Conservation (phyloP, 495 filamentous ascomycete genomes). For the Hypoxylon fragiforme region DNA sequence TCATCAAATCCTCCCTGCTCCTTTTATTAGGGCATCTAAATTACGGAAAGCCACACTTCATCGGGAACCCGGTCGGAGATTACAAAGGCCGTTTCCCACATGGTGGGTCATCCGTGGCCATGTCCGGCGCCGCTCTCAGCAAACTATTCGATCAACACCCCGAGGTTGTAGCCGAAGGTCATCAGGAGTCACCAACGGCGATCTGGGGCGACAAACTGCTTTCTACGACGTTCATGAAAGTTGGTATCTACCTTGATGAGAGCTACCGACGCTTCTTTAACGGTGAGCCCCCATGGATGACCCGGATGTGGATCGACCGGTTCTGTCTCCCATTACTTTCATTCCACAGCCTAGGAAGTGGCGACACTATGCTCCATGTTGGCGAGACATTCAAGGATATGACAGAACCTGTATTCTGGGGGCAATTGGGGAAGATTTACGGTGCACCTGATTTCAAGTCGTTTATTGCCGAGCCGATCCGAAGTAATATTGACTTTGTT, state of each 20-base stretch:
- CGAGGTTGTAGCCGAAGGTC: slow-evolving; percentile 32
- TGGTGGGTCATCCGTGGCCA: slow-evolving; percentile 49
- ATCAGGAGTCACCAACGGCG: slow-evolving; percentile 44
- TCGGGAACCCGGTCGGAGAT: slow-evolving; percentile 56
- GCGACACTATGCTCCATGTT: slow-evolving; percentile 40
- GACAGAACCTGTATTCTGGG: slow-evolving; percentile 43
- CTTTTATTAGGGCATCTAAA: slow-evolving; percentile 47
- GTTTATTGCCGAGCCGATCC: slow-evolving; percentile 33
- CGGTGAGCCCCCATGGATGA: slow-evolving; percentile 47
- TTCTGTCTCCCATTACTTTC: slow-evolving; percentile 46
- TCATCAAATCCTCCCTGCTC: slow-evolving; percentile 46
- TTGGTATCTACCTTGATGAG: slow-evolving; percentile 49
- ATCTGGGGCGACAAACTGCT: slow-evolving; percentile 50
- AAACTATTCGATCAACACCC: slow-evolving; percentile 40
- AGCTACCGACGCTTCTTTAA: slow-evolving; percentile 49
- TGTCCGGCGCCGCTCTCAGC: slow-evolving; percentile 48
- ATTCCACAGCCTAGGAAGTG: slow-evolving; percentile 45
- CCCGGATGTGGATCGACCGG: slow-evolving; percentile 45
- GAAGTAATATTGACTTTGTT: slow-evolving; percentile 45
- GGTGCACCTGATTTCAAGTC: slow-evolving; percentile 37
- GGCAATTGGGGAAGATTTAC: slow-evolving; percentile 44
- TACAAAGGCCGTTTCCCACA: slow-evolving; percentile 52
- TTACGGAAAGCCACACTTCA: slow-evolving; percentile 42
- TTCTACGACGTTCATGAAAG: slow-evolving; percentile 44
- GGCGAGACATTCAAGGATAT: slow-evolving; percentile 41